Evolutionary conservation across 2,329 filamentous ascomycete species (phyloP).

Genomic region (Diaporthe ilicicola): DNA sequence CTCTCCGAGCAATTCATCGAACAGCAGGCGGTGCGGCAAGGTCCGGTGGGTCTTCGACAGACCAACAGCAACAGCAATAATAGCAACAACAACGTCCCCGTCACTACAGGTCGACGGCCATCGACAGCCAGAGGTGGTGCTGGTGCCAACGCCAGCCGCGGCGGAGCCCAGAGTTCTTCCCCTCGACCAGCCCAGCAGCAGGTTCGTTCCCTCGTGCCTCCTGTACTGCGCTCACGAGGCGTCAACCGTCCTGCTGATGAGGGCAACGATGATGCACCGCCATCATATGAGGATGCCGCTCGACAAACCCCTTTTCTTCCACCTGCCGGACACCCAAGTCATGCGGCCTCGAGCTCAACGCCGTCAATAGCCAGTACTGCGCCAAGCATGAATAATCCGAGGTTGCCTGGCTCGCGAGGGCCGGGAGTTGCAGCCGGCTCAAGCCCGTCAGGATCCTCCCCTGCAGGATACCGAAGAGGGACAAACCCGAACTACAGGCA

Average conservation of each 20-base stretch:
- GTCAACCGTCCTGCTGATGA: constrained; percentile 50
- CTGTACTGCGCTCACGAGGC: constrained; percentile 44
- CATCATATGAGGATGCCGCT: constrained; percentile 66
- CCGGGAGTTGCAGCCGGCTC: constrained; percentile 34
- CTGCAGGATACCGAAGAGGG: background rate
- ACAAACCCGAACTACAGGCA: constrained; percentile 33
- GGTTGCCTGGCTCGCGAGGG: constrained; percentile 34
- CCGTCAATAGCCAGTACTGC: constrained; percentile 33
- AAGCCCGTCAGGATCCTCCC: background rate
- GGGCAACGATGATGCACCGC: constrained; percentile 60
- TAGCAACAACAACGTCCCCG: constrained; percentile 4
- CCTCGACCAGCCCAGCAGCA: constrained; percentile 30
- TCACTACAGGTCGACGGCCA: constrained; percentile 36
- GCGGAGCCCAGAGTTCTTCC: constrained; percentile 7
- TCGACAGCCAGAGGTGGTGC: constrained; percentile 28
- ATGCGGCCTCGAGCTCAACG: constrained; percentile 51
- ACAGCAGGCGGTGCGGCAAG: constrained; percentile 56
- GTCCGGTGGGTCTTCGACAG: constrained; percentile 23
- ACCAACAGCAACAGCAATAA: constrained; percentile 5
- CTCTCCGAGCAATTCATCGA: constrained; percentile 77
- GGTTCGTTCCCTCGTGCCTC: constrained; percentile 57
- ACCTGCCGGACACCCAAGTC: constrained; percentile 59
- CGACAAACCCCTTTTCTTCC: constrained; percentile 61
- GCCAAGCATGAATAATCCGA: constrained; percentile 34
- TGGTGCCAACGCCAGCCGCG: constrained; percentile 22